Evolutionary conservation across 495 filamentous ascomycete genomes (phyloP).

Genomic region (Aspergillus sclerotiicarbonarius): DNA sequence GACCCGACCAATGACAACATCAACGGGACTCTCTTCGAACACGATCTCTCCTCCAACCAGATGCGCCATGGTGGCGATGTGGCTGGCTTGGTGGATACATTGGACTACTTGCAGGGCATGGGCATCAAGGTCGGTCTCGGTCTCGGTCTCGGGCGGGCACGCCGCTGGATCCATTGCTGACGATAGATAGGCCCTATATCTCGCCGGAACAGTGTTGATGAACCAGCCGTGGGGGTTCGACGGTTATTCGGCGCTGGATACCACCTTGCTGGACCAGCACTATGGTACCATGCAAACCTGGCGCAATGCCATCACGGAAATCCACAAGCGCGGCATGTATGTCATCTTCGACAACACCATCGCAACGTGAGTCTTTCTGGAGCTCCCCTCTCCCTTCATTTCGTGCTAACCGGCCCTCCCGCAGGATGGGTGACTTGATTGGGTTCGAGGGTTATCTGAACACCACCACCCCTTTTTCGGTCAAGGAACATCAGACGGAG

Average conservation of each 20-base stretch:
- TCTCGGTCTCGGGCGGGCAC: neutral
- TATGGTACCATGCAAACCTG: conserved; percentile 61
- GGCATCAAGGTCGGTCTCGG: conserved; percentile 64
- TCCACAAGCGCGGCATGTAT: conserved; percentile 66
- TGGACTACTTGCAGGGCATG: conserved; percentile 74
- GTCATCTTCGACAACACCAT: conserved; percentile 71
- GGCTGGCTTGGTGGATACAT: conserved; percentile 58
- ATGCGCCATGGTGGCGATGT: conserved; percentile 74
- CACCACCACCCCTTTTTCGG: conserved; percentile 56
- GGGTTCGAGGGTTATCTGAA: conserved; percentile 67
- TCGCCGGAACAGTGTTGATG: conserved; percentile 65
- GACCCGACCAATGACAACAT: conserved; percentile 68
- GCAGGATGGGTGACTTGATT: conserved; percentile 61
- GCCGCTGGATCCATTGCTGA: neutral
- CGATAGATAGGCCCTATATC: conserved; percentile 54
- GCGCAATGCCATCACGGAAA: conserved; percentile 61
- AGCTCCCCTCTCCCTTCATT: too few relatives aligned
- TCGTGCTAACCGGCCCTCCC: neutral
- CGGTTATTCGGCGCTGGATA: conserved; percentile 64
- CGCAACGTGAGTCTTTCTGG: conserved; percentile 56
- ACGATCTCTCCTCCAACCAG: conserved; percentile 64
- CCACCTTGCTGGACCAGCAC: conserved; percentile 68
- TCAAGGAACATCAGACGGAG: conserved; percentile 52
- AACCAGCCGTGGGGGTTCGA: conserved; percentile 70
- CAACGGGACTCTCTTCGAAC: conserved; percentile 67